A percentile compares a stretch with the other conserved stretches of the same genome.
These are phyloP conservation scores for Alternaria alternata DNA, from an alignment of 2,329 filamentous ascomycete genomes.

Conservation along the genomic window DNA sequence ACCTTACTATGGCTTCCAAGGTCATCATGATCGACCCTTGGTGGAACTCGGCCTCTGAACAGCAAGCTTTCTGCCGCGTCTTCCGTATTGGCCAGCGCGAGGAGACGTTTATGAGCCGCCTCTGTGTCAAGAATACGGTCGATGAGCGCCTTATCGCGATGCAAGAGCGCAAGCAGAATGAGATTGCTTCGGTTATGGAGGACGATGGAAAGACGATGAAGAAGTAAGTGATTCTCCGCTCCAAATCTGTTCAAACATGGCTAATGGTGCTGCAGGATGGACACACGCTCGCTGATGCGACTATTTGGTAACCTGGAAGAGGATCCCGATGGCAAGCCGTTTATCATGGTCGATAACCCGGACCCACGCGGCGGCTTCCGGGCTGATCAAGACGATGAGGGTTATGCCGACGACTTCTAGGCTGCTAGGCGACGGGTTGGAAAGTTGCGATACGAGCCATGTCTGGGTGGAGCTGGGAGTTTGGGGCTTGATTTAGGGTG, in stretches of 20 bases:
- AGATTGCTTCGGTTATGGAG: constrained; percentile 55
- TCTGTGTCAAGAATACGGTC: constrained; percentile 65
- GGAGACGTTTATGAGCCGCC: constrained; percentile 65
- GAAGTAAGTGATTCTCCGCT: constrained; percentile 27
- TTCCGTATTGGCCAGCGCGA: constrained; percentile 71
- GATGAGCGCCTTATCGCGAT: constrained; percentile 65
- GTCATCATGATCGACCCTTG: constrained; percentile 60
- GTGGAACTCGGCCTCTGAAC: constrained; percentile 69
- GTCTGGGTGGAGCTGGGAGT: no score
- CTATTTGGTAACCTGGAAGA: constrained; percentile 57
- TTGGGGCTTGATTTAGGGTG: neutral
- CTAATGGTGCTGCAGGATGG: constrained; percentile 33
- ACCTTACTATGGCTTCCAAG: constrained; percentile 64
- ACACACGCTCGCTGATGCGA: constrained; percentile 53
- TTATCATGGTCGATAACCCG: constrained; percentile 52
- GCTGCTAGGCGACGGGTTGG: neutral
- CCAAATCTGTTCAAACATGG: neutral
- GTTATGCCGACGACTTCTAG: constrained; percentile 40
- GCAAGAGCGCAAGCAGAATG: constrained; percentile 62
- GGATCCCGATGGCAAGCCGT: constrained; percentile 51
- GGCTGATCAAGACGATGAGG: constrained; percentile 45
- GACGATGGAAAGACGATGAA: constrained; percentile 49
- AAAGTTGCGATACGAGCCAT: no score
- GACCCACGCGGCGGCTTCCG: constrained; percentile 39
- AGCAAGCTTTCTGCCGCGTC: constrained; percentile 71